phyloP scores from a whole-genome alignment of 31 red algal species.

The Odonthalia washingtoniensis region DNA sequence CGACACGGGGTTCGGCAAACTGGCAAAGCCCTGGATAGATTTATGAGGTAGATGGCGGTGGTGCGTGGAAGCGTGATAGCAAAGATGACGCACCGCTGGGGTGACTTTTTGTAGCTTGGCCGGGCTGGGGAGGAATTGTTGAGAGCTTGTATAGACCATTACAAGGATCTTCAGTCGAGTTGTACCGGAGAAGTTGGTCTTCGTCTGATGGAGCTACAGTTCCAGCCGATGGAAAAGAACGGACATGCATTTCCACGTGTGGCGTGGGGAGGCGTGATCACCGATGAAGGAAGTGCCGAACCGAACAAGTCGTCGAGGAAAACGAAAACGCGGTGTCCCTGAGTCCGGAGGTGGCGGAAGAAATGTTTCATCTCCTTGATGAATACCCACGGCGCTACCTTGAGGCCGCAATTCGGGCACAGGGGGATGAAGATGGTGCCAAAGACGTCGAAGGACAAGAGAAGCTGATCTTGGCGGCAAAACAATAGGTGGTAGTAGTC shows the following conservation, averaged over 20 bases:
- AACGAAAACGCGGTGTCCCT: conserved; percentile 34
- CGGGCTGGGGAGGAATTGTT: conserved; percentile 27
- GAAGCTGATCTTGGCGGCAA: no score
- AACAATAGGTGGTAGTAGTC: no score
- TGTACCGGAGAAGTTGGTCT: conserved; percentile 7
- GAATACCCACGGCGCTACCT: no score
- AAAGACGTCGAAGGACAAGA: no score
- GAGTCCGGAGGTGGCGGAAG: conserved; percentile 6
- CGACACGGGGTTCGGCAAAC: conserved; percentile 26
- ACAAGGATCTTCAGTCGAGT: conserved; percentile 37
- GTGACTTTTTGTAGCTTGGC: neutral
- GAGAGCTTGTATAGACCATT: conserved; percentile 19
- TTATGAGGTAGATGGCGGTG: neutral
- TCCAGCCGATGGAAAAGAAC: conserved; percentile 12
- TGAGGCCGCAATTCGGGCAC: no score
- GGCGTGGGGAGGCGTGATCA: neutral
- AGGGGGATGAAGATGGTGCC: no score
- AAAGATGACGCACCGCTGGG: neutral
- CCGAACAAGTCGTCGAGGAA: conserved; percentile 55
- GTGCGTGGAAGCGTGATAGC: conserved; percentile 9
- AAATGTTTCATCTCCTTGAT: conserved; percentile 40
- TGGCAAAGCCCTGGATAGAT: conserved; percentile 27
- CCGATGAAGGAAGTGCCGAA: neutral
- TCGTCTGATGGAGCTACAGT: conserved; percentile 24
- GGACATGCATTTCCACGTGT: conserved; percentile 8